Conservation (phyloP, 768 basidiomycete species). For the Filobasidium wieringae region DNA sequence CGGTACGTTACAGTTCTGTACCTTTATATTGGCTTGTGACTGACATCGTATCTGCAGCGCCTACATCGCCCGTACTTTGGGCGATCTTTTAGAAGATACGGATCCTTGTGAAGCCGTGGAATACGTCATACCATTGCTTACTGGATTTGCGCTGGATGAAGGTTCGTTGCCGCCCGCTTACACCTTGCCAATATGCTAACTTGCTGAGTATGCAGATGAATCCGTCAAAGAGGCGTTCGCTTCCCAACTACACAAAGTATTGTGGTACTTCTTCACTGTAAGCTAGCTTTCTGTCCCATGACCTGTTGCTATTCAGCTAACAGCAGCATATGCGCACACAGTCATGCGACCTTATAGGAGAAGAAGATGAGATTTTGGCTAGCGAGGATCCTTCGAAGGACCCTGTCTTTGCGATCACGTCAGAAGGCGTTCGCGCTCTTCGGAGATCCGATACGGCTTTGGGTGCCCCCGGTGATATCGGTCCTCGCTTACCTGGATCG, state of each 20-base stretch:
- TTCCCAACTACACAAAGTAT: constrained; percentile 60
- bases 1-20: constrained; percentile 37
- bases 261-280: constrained; percentile 77
- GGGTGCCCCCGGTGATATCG: neutral
- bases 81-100: constrained; percentile 61
- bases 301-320: neutral
- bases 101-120: constrained; percentile 78
- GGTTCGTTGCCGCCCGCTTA: constrained; percentile 42
- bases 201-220: constrained; percentile 50
- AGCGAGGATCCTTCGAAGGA: neutral
- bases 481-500: neutral
- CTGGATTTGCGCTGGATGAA: constrained; percentile 69
- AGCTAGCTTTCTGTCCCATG: neutral
- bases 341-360: constrained; percentile 57
- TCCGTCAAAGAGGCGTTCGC: constrained; percentile 77
- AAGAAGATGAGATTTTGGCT: constrained; percentile 16
- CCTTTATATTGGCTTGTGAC: neutral
- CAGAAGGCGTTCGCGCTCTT: constrained; percentile 30
- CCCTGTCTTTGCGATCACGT: constrained; percentile 16
- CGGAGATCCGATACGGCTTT: constrained; percentile 14
- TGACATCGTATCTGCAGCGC: constrained; percentile 42
- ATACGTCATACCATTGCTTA: constrained; percentile 85
- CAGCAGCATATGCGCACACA: constrained; percentile 24
- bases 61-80: constrained; percentile 73
- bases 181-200: neutral